phyloP scores from a whole-genome alignment of 805 yeast genomes.

The Ascoidea rubescens region DNA sequence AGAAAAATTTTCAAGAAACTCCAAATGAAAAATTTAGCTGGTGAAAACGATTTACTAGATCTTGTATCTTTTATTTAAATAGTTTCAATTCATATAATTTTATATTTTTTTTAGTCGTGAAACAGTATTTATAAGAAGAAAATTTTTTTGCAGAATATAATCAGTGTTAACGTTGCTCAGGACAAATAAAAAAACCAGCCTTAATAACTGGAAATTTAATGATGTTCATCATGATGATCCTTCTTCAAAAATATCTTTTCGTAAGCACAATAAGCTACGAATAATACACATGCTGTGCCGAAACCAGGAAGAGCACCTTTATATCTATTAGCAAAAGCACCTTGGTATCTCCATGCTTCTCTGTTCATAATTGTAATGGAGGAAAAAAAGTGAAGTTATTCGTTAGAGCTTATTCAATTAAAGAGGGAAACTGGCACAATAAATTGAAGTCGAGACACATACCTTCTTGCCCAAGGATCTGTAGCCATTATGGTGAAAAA shows the following conservation, averaged over 20 bases:
- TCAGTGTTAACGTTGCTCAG: too few species aligned
- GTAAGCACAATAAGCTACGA: constrained; percentile 41
- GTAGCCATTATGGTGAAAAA: constrained; percentile 13
- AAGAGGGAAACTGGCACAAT: not conserved
- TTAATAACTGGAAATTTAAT: too few species aligned
- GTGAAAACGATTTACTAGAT: too few species aligned
- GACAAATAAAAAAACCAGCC: too few species aligned
- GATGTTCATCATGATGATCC: constrained; percentile 9
- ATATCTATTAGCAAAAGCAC: constrained; percentile 64
- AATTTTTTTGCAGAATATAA: too few species aligned
- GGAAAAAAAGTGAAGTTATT: too few species aligned
- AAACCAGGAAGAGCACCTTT: constrained; percentile 70
- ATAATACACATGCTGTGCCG: constrained; percentile 66
- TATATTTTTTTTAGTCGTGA: too few species aligned
- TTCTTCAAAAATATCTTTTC: constrained; percentile 14
- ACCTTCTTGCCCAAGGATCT: constrained; percentile 40
- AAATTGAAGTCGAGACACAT: constrained; percentile 13
- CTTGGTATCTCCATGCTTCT: constrained; percentile 87
- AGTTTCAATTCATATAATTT: too few species aligned
- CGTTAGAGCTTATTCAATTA: not conserved
- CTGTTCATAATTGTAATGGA: constrained; percentile 19
- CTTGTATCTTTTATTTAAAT: too few species aligned
- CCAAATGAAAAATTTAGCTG: too few species aligned
- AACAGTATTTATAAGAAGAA: too few species aligned
- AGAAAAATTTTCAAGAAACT: too few species aligned